Conservation (phyloP, 768 basidiomycete genomes). For the Russula lepida region DNA sequence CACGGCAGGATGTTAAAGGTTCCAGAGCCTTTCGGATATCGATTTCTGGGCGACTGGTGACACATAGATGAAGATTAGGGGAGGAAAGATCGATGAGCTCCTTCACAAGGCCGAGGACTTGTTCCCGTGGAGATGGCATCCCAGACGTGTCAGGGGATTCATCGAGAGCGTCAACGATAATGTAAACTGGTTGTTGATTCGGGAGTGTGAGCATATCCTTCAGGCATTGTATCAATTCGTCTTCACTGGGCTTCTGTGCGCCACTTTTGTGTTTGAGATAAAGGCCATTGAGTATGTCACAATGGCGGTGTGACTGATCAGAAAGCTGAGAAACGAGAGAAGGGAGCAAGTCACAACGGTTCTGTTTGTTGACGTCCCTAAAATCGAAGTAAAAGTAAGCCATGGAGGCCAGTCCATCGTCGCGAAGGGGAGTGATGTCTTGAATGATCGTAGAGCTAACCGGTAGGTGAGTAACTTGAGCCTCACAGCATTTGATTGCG, state of each 20-base stretch:
- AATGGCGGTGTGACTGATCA: not conserved
- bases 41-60: not conserved
- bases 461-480: not conserved
- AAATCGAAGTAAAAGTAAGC: constrained; percentile 2
- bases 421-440: not conserved
- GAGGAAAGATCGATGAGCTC: not conserved
- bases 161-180: constrained; percentile 3
- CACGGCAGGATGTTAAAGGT: not conserved
- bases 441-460: constrained; percentile 4
- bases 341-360: not conserved
- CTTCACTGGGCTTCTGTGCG: not conserved
- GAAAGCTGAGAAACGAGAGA: constrained; percentile 1
- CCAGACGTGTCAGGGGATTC: not conserved
- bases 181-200: not conserved
- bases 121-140: not conserved
- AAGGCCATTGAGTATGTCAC: not conserved
- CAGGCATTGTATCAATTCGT: not conserved
- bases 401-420: not conserved
- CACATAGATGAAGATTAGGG: not conserved
- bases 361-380: not conserved
- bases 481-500: not conserved
- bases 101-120: not conserved
- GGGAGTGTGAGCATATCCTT: not conserved
- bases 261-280: not conserved
- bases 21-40: not conserved